Evolutionary conservation across 176 grass and related monocot genomes (phyloP), one percentile per base, ranked within the genome.

Genomic region (Zizania latifolia): DNA sequence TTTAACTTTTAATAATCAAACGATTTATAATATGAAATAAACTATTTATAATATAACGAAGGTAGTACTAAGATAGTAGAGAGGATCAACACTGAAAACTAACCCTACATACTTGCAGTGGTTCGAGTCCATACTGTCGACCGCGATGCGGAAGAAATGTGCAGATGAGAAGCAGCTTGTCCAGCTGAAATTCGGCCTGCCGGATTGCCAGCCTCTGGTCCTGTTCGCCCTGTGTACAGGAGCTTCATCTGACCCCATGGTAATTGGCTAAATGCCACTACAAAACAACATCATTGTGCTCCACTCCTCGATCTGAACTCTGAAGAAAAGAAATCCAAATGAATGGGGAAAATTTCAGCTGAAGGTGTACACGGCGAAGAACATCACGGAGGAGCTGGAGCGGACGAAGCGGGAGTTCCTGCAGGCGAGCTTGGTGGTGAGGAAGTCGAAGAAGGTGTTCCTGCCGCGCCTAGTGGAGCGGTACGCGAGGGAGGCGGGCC

Each of bases 321-420:
- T 36, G 34, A 36, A 36, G 34, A 36, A 36, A 36, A 36, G 3
- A 36, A 36, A 53, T 6, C 3, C 3, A 36, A 36, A 36, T 36
- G 3, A 3, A 36, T 8, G 46, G 46, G 17, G 12, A 14, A 43
- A 21, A 51, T 23, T 65, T 62, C 87, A 97, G 94, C 84, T 97
- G 61, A 82, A 84, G 62, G 88, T 92, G 58, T 97, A 97, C 81
- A 97, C 80, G 55, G 88, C 83, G 1, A 93, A 93, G 78, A 89
- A 89, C 70, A 43, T 97, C 56, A 57, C 64, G 27, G 86, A 93
- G 9, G 94, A 93, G 82, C 77, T 97, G 79, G 85, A 97, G 78
- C 86, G 87, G 24, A 88, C 94, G 4, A 97, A 88, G 89, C 78
- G 75, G 75, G 91, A 92, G 78, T 97, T 93, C 55, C 86, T 97